These are phyloP conservation scores for Trichoderma erinaceum DNA, from an alignment of 495 filamentous ascomycete species.

Conservation along the genomic window DNA sequence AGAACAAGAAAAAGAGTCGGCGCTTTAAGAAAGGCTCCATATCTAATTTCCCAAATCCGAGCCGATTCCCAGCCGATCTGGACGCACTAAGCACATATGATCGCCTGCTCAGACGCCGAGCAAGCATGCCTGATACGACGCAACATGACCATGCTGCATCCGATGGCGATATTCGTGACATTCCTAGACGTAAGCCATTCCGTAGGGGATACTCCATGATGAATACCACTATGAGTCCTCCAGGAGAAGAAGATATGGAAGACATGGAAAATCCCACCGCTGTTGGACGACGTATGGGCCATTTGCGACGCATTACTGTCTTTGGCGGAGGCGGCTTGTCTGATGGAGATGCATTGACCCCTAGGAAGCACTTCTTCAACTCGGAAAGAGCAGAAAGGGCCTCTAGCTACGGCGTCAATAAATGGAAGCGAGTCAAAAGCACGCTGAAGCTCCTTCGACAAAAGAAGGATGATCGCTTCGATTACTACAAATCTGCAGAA, in stretches of 20 bases:
- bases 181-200: slow-evolving; percentile 52
- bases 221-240: slow-evolving; percentile 27
- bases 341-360: slow-evolving; percentile 46
- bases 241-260: slow-evolving; percentile 25
- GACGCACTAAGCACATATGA: background rate
- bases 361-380: slow-evolving; percentile 45
- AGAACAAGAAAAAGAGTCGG: slow-evolving; percentile 51
- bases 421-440: slow-evolving; percentile 82
- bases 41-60: slow-evolving; percentile 23
- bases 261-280: slow-evolving; percentile 40
- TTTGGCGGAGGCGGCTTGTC: slow-evolving; percentile 51
- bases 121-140: slow-evolving; percentile 61
- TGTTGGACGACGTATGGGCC: slow-evolving; percentile 56
- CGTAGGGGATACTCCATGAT: slow-evolving; percentile 52
- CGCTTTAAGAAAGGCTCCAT: slow-evolving; percentile 41
- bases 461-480: slow-evolving; percentile 77
- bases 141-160: slow-evolving; percentile 70
- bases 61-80: background rate
- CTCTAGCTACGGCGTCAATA: slow-evolving; percentile 71
- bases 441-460: slow-evolving; percentile 76
- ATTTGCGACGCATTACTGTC: slow-evolving; percentile 69
- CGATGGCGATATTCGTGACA: slow-evolving; percentile 81
- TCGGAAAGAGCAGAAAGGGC: slow-evolving; percentile 48
- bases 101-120: slow-evolving; percentile 54
- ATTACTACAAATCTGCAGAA: slow-evolving; percentile 93